These are phyloP conservation scores for Turnera subulata DNA, from an alignment of 345 rosid genomes.

Conservation along the genomic window DNA sequence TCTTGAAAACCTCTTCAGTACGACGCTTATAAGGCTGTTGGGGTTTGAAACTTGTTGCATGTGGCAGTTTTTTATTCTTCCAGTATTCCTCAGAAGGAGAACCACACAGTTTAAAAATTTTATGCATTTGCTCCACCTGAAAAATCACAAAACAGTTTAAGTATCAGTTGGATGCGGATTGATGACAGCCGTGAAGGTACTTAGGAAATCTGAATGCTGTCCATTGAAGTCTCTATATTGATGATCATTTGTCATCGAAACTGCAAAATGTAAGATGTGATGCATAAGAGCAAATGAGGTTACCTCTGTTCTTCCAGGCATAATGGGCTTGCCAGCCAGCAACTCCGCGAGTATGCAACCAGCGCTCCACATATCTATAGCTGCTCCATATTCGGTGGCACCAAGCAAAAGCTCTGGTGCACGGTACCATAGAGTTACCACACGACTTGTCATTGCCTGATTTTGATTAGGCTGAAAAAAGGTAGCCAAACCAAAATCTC, in stretches of 20 bases:
- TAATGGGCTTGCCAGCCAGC: constrained; percentile 79
- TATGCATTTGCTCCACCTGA: constrained; percentile 97
- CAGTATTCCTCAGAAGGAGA: constrained; percentile 80
- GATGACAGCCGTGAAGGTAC: too few relatives aligned
- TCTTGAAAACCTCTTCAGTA: constrained; percentile 16
- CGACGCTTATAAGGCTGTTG: constrained; percentile 21
- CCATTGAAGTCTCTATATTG: too few relatives aligned
- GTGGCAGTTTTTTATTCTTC: constrained; percentile 59
- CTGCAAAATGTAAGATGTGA: too few relatives aligned
- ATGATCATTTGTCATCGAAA: too few relatives aligned
- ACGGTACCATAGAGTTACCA: constrained; percentile 95
- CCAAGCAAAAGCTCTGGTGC: constrained; percentile 97
- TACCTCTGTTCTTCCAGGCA: constrained; percentile 99
- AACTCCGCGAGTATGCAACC: constrained; percentile 92
- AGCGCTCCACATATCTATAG: constrained; percentile 84
- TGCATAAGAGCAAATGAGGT: not conserved
- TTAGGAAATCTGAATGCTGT: not conserved
- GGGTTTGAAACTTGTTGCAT: constrained; percentile 26
- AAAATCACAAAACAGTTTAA: too few relatives aligned
- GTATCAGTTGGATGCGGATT: not conserved
- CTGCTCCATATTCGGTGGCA: constrained; percentile 73
- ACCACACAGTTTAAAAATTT: constrained; percentile 93
- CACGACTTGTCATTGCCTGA: constrained; percentile 80
- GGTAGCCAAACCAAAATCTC: constrained; percentile 82
- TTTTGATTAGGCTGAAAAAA: constrained; percentile 47